Evolutionary conservation across 2,329 filamentous ascomycete genomes (phyloP).

Genomic region (Penicillium carneum): DNA sequence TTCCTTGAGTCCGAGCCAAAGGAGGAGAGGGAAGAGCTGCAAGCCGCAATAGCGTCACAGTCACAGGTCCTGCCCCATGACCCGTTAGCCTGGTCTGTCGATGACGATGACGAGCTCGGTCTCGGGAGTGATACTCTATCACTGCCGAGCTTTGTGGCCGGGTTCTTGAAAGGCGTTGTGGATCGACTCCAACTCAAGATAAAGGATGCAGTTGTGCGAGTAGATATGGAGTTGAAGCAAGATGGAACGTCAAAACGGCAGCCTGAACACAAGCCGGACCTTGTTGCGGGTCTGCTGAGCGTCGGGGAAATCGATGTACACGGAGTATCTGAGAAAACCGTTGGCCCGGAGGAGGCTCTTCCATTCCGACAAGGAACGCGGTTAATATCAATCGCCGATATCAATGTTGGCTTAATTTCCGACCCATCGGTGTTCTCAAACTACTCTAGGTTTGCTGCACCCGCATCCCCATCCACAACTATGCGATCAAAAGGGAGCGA

Average conservation of each 20-base stretch:
- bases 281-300: conserved; percentile 46
- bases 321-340: conserved; percentile 37
- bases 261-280: conserved; percentile 47
- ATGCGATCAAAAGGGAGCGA: conserved; percentile 45
- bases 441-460: conserved; percentile 49
- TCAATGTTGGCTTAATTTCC: conserved; percentile 57
- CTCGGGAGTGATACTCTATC: conserved; percentile 63
- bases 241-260: conserved; percentile 48
- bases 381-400: conserved; percentile 53
- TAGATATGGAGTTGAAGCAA: conserved; percentile 58
- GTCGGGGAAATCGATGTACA: conserved; percentile 47
- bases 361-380: conserved; percentile 51
- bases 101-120: conserved; percentile 59
- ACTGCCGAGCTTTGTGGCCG: conserved; percentile 65
- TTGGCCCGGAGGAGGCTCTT: conserved; percentile 31
- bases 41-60: conserved; percentile 63
- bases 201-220: conserved; percentile 59
- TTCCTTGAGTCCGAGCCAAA: conserved; percentile 66
- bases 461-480: conserved; percentile 44
- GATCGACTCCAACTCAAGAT: conserved; percentile 65
- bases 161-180: conserved; percentile 65
- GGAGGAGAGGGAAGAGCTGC: conserved; percentile 64
- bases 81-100: conserved; percentile 51
- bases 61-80: conserved; percentile 59
- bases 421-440: conserved; percentile 59